phyloP scores from a whole-genome alignment of 1,284 basidiomycete species.

The Uromyces viciae-fabae region DNA sequence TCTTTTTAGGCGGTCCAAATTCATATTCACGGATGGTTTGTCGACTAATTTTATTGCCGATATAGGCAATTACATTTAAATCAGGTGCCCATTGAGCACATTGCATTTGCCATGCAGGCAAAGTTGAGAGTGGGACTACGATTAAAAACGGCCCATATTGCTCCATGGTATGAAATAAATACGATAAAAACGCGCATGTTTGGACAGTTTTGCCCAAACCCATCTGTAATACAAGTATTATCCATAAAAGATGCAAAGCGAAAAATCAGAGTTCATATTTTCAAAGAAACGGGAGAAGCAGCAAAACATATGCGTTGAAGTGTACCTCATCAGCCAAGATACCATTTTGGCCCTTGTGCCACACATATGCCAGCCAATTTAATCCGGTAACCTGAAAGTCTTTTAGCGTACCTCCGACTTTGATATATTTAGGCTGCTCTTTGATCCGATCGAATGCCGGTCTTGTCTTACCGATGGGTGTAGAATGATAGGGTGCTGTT shows the following conservation, averaged over 20 bases:
- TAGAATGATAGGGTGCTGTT: conserved; percentile 82
- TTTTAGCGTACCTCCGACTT: conserved; percentile 74
- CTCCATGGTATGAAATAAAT: conserved; percentile 84
- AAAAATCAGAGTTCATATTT: not conserved
- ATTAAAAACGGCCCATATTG: conserved; percentile 97
- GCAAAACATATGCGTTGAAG: not conserved
- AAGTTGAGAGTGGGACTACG: conserved; percentile 94
- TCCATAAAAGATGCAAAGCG: conserved; percentile 28
- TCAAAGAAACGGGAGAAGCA: not conserved
- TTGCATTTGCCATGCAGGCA: conserved; percentile 96
- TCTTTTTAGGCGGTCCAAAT: conserved; percentile 76
- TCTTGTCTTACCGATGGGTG: conserved; percentile 67
- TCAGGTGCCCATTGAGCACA: conserved; percentile 94
- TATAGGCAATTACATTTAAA: conserved; percentile 94
- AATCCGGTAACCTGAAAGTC: conserved; percentile 97
- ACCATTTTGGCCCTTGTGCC: conserved; percentile 91
- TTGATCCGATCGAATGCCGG: conserved; percentile 80
- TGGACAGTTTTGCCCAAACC: conserved; percentile 97
- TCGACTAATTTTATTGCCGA: conserved; percentile 80
- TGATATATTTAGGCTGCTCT: conserved; percentile 86
- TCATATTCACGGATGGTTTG: conserved; percentile 89
- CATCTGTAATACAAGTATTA: conserved; percentile 62
- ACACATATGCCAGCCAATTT: conserved; percentile 96
- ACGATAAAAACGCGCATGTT: conserved; percentile 91
- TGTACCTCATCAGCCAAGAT: conserved; percentile 86